Percentiles rank a stretch among this genome's conserved stretches.
These are phyloP conservation scores for Ceratocystis papillata DNA, from an alignment of 2,329 filamentous ascomycete genomes.

Conservation along the genomic window DNA sequence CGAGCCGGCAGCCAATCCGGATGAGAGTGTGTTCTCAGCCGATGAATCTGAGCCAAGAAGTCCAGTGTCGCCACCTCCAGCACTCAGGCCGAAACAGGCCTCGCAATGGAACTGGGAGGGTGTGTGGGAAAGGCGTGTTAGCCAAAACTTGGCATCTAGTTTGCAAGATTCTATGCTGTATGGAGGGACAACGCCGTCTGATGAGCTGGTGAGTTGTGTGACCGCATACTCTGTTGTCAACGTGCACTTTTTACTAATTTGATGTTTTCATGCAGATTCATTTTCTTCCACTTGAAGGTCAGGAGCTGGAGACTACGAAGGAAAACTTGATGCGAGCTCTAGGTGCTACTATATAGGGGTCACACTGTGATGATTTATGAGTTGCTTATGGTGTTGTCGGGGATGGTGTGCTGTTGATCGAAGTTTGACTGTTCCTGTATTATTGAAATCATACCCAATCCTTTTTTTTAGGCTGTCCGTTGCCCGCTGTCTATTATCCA, in stretches of 20 bases:
- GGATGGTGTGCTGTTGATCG: conserved; percentile 20
- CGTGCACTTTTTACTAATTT: conserved; percentile 25
- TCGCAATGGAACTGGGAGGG: conserved; percentile 97
- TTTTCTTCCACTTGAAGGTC: conserved; percentile 54
- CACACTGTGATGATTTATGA: conserved; percentile 29
- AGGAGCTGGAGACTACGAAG: conserved; percentile 47
- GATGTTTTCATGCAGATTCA: conserved; percentile 41
- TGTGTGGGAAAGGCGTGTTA: conserved; percentile 85
- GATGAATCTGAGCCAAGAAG: conserved; percentile 22
- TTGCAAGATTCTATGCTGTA: conserved; percentile 70
- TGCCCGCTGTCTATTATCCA: background rate
- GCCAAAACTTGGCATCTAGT: conserved; percentile 64
- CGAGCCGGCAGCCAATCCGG: conserved; percentile 1
- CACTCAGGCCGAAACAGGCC: conserved; percentile 42
- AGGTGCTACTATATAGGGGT: background rate
- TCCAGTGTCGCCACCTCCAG: conserved; percentile 22
- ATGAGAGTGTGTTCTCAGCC: conserved; percentile 17
- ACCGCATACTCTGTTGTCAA: background rate
- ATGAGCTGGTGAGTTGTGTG: conserved; percentile 56
- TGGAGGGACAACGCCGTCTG: conserved; percentile 47
- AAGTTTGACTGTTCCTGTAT: conserved; percentile 18
- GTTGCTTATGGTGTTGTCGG: conserved; percentile 21
- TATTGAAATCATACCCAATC: conserved; percentile 20
- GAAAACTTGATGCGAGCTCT: conserved; percentile 45
- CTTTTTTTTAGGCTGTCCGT: background rate